Base-by-base conservation (phyloP, 1,284 basidiomycete genomes). In the Inonotus obliquus region DNA sequence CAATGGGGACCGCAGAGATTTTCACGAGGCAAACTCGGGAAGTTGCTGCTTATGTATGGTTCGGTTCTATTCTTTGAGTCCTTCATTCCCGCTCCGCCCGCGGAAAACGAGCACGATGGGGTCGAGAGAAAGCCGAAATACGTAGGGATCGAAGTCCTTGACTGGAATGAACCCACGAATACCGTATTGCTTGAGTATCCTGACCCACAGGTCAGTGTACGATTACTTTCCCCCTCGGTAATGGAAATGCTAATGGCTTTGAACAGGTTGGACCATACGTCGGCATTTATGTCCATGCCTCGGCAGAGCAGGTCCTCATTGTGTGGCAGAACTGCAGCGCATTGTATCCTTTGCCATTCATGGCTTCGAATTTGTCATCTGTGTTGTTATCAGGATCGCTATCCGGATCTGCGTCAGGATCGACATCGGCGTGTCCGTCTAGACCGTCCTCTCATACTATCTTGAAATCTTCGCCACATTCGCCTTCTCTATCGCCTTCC, bases 171-270 rank as follows among this genome's bases (percentile, higher is more conserved):
- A 39, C 25, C 51, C 25, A 11, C 41, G 48, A 45, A 61, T 1
- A 44, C 61, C n/a, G 57, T 49, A 14, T 51, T 62, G 23, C 49
- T 62, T n/a, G 61, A 57, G 21, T 62, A 59, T 48, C 61, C 61
- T 11, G 61, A 59, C 27, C 56, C 61, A 13, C 56, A 58, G 41
- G 61, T 62, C 53, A 54, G 61, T 17, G 25, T 21, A 17, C 47
- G 14, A 21, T 13, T 25, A 25, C 13, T 1, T 23, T 29, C 21
- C 17, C 14, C 27, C 38, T 49, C n/a, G 4, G 38, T 27, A 21
- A n/a, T 19, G 17, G 39, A 25, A 14, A 14, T 48, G 14, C 17
- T 53, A 11, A 49, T 39, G 29, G 23, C 23, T 51, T 14, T 57
- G 19, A 19, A 21, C 25, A 62, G 61, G 38, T 58, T 23, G 48